Conservation (phyloP, 2,329 filamentous ascomycete genomes). For the Alternaria novae-zelandiae region DNA sequence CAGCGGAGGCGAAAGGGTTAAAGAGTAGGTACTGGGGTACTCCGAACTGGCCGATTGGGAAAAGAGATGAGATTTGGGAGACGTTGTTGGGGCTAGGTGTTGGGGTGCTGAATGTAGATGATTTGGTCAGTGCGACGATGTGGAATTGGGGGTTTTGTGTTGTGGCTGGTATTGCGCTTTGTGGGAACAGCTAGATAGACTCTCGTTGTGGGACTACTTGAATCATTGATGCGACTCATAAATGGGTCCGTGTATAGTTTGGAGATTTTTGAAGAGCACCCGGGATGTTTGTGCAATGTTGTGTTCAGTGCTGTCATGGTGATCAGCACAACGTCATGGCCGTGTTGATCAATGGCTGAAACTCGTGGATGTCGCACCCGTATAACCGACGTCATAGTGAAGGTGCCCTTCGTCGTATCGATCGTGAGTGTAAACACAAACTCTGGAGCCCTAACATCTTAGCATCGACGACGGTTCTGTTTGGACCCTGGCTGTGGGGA, state of each 20-base stretch:
- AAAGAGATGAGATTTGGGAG: slow-evolving; percentile 27
- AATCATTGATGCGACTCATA: neutral
- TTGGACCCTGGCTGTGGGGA: slow-evolving; percentile 7
- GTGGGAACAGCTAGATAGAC: slow-evolving; percentile 27
- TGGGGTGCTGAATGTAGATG: slow-evolving; percentile 29
- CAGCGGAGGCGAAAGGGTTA: slow-evolving; percentile 24
- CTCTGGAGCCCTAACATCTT: neutral
- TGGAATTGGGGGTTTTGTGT: slow-evolving; percentile 21
- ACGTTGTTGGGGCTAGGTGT: slow-evolving; percentile 22
- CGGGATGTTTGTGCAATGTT: neutral
- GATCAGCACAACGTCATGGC: neutral
- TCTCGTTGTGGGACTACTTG: neutral
- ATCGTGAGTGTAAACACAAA: neutral
- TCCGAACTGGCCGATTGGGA: slow-evolving; percentile 28
- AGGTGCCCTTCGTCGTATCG: neutral
- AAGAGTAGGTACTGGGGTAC: slow-evolving; percentile 32
- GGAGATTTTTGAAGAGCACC: neutral
- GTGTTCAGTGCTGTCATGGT: neutral
- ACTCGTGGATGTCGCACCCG: neutral
- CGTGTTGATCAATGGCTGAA: neutral
- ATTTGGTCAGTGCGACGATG: slow-evolving; percentile 28
- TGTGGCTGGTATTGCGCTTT: slow-evolving; percentile 32
- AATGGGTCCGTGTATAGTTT: neutral
- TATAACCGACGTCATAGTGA: neutral
- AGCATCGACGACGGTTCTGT: neutral